Evolutionary conservation across 805 yeast species (phyloP), one percentile per base, ranked within the genome.

Genomic region (Candida multigemmis): DNA sequence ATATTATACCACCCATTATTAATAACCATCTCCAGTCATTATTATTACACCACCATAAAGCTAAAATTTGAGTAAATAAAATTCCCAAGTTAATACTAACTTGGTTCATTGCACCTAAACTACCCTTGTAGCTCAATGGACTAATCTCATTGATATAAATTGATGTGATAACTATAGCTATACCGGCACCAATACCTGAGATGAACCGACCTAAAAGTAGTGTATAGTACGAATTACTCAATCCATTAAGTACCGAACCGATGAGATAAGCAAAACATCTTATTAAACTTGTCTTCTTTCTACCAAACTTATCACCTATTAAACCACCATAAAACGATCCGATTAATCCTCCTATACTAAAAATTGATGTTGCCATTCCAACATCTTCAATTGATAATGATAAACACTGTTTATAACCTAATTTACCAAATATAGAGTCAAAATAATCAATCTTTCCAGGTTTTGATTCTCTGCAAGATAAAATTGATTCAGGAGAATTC

Each of bases 81-180:
- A 91, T 91, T 1, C 98, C 98, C 12, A 78, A 38, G 42, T 87
- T 91, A 32, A 86, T 77, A 15, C 81, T 74, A 2, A 85, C 79
- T 55, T 91, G 98, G 36, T 81, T 82, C 82, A 84, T 77, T 11
- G 94, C 71, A 1, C 98, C 98, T 31, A 91, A 62, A 10, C 77
- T 54, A 1, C 97, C 97, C 25, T 79, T 71, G 34, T 69, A 53
- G 4, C 60, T 60, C 1, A 64, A 50, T 0, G 96, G 96, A 6
- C 91, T 62, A 7, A 86, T 67, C 52, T 86, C 94, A 46, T 76
- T 79, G 41, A 91, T 73, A 38, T 74, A 77, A 34, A 91, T 51
- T 0, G 97, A 94, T 0, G 86, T 79, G 11, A 82, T 74, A 3
- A 91, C 97, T 32, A 91, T 68, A 1, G 89, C 78, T 8, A 77